Evolutionary conservation across 1,139 yeast species (phyloP).

Genomic region (Debaryomyces nepalensis): DNA sequence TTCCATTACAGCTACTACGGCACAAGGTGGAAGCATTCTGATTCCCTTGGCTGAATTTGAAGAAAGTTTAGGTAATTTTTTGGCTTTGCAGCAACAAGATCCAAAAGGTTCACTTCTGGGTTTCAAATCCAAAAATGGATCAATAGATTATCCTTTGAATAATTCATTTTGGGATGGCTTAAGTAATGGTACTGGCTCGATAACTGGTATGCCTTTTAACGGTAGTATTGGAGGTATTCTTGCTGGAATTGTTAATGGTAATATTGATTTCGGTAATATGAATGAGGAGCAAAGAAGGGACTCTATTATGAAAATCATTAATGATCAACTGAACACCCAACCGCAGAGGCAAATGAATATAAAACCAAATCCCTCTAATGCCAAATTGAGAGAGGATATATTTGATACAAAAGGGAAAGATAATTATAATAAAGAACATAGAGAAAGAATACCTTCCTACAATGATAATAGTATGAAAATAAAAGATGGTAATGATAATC

Average conservation of each 20-base stretch:
- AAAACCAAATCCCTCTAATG: slow-evolving; percentile 14
- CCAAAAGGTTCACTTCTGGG: slow-evolving; percentile 16
- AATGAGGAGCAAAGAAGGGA: slow-evolving; percentile 49
- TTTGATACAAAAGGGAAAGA: slow-evolving; percentile 30
- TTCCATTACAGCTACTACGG: slow-evolving; percentile 12
- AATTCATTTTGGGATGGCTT: slow-evolving; percentile 31
- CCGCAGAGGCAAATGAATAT: slow-evolving; percentile 20
- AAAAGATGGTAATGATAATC: slow-evolving; percentile 15
- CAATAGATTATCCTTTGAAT: slow-evolving; percentile 33
- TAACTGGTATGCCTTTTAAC: slow-evolving; percentile 30
- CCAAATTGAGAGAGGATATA: slow-evolving; percentile 48
- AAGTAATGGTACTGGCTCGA: slow-evolving; percentile 29
- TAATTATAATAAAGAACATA: background rate
- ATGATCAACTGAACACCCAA: slow-evolving; percentile 31
- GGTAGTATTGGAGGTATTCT: slow-evolving; percentile 44
- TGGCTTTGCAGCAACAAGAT: slow-evolving; percentile 34
- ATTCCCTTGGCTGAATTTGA: slow-evolving; percentile 22
- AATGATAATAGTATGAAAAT: slow-evolving; percentile 6
- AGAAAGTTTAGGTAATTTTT: slow-evolving; percentile 43
- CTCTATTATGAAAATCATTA: slow-evolving; percentile 44
- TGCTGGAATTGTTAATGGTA: slow-evolving; percentile 44
- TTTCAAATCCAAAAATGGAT: slow-evolving; percentile 29
- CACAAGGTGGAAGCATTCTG: slow-evolving; percentile 8
- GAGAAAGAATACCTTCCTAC: background rate
- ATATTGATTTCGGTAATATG: slow-evolving; percentile 47